A percentile compares a stretch with the other conserved stretches of the same genome.
These are phyloP conservation scores for Metschnikowia rubicola DNA, from an alignment of 805 yeast genomes.

Conservation along the genomic window DNA sequence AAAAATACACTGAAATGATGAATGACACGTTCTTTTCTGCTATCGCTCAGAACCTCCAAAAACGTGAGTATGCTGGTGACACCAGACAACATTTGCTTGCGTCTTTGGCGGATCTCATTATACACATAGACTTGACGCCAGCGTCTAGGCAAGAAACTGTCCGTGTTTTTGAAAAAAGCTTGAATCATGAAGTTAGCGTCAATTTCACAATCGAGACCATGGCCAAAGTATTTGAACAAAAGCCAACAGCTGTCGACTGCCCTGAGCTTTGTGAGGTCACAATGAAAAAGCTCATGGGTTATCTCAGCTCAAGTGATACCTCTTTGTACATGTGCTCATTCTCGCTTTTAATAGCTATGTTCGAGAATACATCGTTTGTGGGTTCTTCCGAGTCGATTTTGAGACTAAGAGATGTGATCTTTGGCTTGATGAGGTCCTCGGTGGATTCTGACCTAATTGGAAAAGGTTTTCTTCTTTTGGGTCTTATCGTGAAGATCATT, in stretches of 20 bases:
- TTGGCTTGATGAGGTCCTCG: conserved; percentile 9
- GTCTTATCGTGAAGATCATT: conserved; percentile 8
- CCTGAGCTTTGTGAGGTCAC: conserved; percentile 16
- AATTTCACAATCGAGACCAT: conserved; percentile 26
- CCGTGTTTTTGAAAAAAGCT: conserved; percentile 21
- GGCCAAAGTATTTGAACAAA: conserved; percentile 15
- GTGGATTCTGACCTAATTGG: conserved; percentile 11
- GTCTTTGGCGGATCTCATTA: conserved; percentile 23
- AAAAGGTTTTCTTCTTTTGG: conserved; percentile 10
- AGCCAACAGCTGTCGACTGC: conserved; percentile 12
- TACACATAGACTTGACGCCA: conserved; percentile 8
- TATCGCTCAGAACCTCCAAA: conserved; percentile 12
- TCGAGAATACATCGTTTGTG: conserved; percentile 1
- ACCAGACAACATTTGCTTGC: conserved; percentile 25
- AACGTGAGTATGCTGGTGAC: conserved; percentile 28
- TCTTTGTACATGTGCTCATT: conserved; percentile 23
- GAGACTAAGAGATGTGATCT: conserved; percentile 5
- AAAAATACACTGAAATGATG: conserved; percentile 4
- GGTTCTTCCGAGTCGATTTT: background rate
- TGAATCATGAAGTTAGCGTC: conserved; percentile 26
- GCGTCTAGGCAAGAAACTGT: conserved; percentile 10
- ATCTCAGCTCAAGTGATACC: conserved; percentile 29
- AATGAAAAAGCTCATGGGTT: conserved; percentile 18
- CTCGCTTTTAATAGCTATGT: conserved; percentile 16
- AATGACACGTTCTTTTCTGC: conserved; percentile 18